Conservation (phyloP, 2,329 filamentous ascomycete species). For the Aspergillus versicolor region DNA sequence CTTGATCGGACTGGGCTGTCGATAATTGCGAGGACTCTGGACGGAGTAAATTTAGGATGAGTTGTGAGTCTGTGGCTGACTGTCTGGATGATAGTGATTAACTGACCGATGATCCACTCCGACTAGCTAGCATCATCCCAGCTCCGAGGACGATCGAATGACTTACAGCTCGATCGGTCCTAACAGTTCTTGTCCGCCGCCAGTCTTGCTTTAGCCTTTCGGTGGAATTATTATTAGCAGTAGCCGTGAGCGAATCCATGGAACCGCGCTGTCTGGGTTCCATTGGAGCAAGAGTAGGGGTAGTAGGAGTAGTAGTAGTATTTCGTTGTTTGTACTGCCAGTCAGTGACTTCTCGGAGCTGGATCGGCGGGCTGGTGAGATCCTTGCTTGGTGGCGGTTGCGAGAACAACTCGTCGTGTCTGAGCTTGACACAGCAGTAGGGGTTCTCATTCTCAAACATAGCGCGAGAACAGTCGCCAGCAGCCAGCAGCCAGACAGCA, state of each 20-base stretch:
- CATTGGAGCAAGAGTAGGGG: not conserved
- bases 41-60: not conserved
- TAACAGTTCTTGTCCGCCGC: slow-evolving; percentile 16
- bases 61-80: not conserved
- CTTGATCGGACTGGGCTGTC: not conserved
- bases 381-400: slow-evolving; percentile 27
- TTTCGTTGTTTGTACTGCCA: not conserved
- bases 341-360: not conserved
- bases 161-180: slow-evolving; percentile 25
- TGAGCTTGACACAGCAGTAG: slow-evolving; percentile 11
- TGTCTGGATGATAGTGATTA: not conserved
- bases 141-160: slow-evolving; percentile 24
- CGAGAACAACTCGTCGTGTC: slow-evolving; percentile 13
- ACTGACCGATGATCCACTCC: not conserved
- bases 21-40: not conserved
- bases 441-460: not conserved
- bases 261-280: not conserved
- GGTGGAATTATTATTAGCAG: not conserved
- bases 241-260: not conserved
- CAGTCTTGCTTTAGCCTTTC: not conserved
- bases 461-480: not conserved
- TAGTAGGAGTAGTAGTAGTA: not conserved
- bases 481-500: not conserved
- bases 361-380: slow-evolving; percentile 17
- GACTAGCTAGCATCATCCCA: slow-evolving; percentile 23